Percentiles rank a stretch among this genome's conserved stretches.
phyloP scores from a whole-genome alignment of 371 early-diverging fungal genomes.

The Massospora cicadina region DNA sequence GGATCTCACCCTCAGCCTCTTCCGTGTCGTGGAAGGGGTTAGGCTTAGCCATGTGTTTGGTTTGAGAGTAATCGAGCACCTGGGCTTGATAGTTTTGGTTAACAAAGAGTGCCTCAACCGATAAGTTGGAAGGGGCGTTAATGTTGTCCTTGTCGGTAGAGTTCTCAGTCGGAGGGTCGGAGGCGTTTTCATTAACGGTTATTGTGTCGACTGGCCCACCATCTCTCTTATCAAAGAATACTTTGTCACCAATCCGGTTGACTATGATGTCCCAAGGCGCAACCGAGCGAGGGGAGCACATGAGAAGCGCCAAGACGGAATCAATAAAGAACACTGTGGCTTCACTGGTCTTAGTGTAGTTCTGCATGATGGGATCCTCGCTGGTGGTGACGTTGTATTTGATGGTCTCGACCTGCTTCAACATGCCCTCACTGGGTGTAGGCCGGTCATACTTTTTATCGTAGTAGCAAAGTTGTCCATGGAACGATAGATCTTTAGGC shows the following conservation, averaged over 20 bases:
- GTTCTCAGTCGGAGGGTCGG: slow-evolving; percentile 73
- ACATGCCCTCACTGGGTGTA: slow-evolving; percentile 57
- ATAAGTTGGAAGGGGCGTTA: slow-evolving; percentile 73
- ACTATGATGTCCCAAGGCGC: slow-evolving; percentile 94
- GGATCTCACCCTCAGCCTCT: slow-evolving; percentile 28
- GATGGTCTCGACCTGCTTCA: slow-evolving; percentile 47
- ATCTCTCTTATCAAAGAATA: slow-evolving; percentile 83
- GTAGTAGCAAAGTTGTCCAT: slow-evolving; percentile 57
- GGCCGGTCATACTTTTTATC: slow-evolving; percentile 77
- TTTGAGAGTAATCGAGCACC: slow-evolving; percentile 27
- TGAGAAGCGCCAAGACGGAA: slow-evolving; percentile 69
- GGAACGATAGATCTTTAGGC: slow-evolving; percentile 50
- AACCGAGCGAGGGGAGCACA: slow-evolving; percentile 81
- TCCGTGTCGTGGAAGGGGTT: slow-evolving; percentile 53
- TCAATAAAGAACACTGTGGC: slow-evolving; percentile 82
- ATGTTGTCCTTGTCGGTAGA: slow-evolving; percentile 61
- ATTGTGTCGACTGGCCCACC: slow-evolving; percentile 40
- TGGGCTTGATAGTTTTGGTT: slow-evolving; percentile 75
- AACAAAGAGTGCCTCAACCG: slow-evolving; percentile 77
- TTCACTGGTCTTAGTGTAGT: slow-evolving; percentile 38
- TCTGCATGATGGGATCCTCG: slow-evolving; percentile 57
- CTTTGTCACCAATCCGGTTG: slow-evolving; percentile 63
- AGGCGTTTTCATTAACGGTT: slow-evolving; percentile 89
- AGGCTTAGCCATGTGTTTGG: slow-evolving; percentile 30
- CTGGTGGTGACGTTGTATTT: slow-evolving; percentile 62